Evolutionary conservation across 1,139 yeast species (phyloP).

Genomic region (Diutina ranongensis): DNA sequence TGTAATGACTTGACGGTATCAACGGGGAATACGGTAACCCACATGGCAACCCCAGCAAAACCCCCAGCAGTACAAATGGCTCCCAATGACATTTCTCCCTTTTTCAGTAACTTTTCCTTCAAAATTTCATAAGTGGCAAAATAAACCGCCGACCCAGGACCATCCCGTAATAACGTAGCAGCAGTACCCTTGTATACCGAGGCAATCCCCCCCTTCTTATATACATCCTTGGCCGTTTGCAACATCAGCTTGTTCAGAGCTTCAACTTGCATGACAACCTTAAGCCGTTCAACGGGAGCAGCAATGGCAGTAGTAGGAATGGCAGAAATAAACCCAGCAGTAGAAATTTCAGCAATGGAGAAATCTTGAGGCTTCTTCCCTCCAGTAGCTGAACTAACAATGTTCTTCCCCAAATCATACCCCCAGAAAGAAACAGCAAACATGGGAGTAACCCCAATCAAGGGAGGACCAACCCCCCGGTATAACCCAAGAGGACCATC

Average conservation of each 20-base stretch:
- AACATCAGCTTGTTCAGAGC: conserved; percentile 37
- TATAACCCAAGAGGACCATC: conserved; percentile 77
- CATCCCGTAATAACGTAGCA: conserved; percentile 93
- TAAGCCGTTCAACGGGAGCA: conserved; percentile 93
- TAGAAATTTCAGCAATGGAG: conserved; percentile 59
- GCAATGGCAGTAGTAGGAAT: conserved; percentile 91
- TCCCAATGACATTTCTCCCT: conserved; percentile 47
- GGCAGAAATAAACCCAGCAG: conserved; percentile 95
- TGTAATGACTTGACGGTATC: conserved; percentile 90
- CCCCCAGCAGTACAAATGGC: conserved; percentile 91
- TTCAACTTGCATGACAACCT: conserved; percentile 79
- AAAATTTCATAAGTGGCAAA: conserved; percentile 88
- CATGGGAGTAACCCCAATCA: conserved; percentile 94
- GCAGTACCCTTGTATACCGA: conserved; percentile 86
- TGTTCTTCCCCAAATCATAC: conserved; percentile 79
- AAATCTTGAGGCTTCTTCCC: conserved; percentile 34
- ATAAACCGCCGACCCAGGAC: conserved; percentile 96
- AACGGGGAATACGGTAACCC: conserved; percentile 92
- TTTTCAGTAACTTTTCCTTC: conserved; percentile 48
- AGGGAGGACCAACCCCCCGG: conserved; percentile 82
- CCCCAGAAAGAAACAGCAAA: conserved; percentile 99
- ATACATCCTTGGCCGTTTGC: conserved; percentile 57
- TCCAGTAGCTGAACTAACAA: conserved; percentile 37
- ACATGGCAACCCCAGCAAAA: conserved; percentile 90
- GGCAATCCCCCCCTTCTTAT: conserved; percentile 69